phyloP scores from a whole-genome alignment of 2,329 filamentous ascomycete species.

The Xylaria sp. region DNA sequence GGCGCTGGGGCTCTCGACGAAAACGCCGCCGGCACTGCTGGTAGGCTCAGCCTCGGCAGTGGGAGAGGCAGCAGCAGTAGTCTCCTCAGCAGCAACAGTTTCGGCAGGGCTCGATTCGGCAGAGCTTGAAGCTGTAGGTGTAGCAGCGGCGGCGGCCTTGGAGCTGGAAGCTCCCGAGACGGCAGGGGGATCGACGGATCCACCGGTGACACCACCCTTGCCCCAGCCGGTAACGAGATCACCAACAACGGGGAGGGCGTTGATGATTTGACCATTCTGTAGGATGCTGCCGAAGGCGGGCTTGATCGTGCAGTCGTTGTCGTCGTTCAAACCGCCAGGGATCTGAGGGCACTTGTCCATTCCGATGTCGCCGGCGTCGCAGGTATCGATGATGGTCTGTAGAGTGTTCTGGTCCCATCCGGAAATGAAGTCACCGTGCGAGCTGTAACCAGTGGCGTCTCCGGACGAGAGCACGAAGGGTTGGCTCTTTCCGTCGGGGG shows the following conservation, averaged over 20 bases:
- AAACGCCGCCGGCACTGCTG: constrained; percentile 49
- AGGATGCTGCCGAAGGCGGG: constrained; percentile 59
- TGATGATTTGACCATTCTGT: constrained; percentile 52
- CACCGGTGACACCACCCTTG: constrained; percentile 50
- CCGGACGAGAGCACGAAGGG: constrained; percentile 77
- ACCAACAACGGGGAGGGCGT: constrained; percentile 65
- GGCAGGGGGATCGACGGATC: constrained; percentile 30
- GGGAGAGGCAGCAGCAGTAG: constrained; percentile 23
- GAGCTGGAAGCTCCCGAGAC: constrained; percentile 19
- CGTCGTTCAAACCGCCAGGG: constrained; percentile 61
- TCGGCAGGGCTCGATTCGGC: constrained; percentile 8
- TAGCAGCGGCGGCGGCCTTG: constrained; percentile 19
- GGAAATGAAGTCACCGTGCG: constrained; percentile 78
- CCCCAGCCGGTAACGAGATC: constrained; percentile 61
- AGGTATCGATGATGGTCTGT: constrained; percentile 73
- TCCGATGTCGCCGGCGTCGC: constrained; percentile 66
- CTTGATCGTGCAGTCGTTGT: constrained; percentile 60
- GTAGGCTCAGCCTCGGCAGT: constrained; percentile 27
- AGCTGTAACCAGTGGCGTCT: constrained; percentile 75
- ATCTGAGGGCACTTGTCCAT: constrained; percentile 72
- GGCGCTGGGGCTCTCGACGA: constrained; percentile 41
- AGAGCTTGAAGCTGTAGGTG: neutral
- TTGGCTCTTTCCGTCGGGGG: constrained; percentile 62
- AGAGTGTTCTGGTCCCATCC: constrained; percentile 75
- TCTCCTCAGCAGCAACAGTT: constrained; percentile 14